Evolutionary conservation across 768 basidiomycete genomes (phyloP).

Genomic region (Pholiota microspora): DNA sequence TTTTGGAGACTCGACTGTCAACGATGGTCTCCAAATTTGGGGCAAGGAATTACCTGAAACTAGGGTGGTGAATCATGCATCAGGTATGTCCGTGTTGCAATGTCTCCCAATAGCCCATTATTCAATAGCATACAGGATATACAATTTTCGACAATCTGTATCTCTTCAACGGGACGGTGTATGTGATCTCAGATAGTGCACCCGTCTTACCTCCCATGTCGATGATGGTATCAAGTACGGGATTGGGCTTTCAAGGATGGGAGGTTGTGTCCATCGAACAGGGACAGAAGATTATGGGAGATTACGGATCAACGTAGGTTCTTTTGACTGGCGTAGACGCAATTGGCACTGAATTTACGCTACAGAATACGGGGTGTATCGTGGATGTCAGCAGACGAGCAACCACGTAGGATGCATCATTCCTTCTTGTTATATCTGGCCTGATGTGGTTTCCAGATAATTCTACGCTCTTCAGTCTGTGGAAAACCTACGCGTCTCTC

Average conservation of each 20-base stretch:
- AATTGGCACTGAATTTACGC: not conserved
- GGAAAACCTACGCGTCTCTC: conserved; percentile 71
- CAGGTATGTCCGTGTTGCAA: conserved; percentile 42
- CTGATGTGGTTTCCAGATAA: conserved; percentile 43
- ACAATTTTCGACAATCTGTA: conserved; percentile 84
- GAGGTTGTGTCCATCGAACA: conserved; percentile 49
- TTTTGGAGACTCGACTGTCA: conserved; percentile 38
- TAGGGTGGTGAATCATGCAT: conserved; percentile 56
- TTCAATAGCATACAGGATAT: conserved; percentile 51
- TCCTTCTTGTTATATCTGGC: conserved; percentile 9
- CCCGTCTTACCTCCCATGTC: conserved; percentile 56
- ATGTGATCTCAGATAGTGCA: conserved; percentile 68
- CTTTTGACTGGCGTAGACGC: conserved; percentile 5
- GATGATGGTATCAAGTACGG: conserved; percentile 46
- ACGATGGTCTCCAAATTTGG: conserved; percentile 59
- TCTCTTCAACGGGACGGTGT: conserved; percentile 68
- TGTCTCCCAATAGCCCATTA: not conserved
- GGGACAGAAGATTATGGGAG: conserved; percentile 47
- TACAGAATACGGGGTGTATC: conserved; percentile 64
- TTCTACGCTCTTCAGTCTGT: conserved; percentile 72
- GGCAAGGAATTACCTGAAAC: conserved; percentile 52
- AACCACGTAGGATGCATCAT: conserved; percentile 54
- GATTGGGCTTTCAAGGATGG: conserved; percentile 50
- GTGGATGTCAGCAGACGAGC: conserved; percentile 58
- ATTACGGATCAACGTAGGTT: conserved; percentile 51